Conservation (phyloP, 345 rosid species). For the Aquilaria sinensis region DNA sequence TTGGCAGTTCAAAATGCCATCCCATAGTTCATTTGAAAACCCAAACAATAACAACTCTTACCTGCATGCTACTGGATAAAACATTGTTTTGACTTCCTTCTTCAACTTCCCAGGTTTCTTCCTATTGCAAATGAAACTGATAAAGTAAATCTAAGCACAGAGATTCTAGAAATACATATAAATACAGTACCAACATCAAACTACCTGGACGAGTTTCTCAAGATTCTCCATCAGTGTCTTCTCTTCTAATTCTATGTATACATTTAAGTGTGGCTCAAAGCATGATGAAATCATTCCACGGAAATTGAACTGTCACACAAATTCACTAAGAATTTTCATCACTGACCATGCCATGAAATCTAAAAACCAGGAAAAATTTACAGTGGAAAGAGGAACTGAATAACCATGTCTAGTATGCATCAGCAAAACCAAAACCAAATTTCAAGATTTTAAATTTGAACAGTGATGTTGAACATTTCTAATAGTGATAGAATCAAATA, state of each 20-base stretch:
- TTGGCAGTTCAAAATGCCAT: background rate
- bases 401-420: too few relatives aligned
- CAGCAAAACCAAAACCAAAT: too few relatives aligned
- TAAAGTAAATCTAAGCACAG: constrained; percentile 19
- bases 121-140: constrained; percentile 35
- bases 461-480: too few relatives aligned
- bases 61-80: constrained; percentile 94
- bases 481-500: too few relatives aligned
- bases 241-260: constrained; percentile 91
- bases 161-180: background rate
- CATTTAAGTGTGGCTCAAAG: constrained; percentile 89
- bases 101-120: constrained; percentile 98
- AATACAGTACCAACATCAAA: constrained; percentile 9
- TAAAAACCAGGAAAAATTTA: background rate
- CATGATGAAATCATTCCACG: constrained; percentile 95
- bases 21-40: background rate
- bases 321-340: background rate
- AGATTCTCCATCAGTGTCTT: constrained; percentile 94
- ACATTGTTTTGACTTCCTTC: constrained; percentile 95
- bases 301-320: constrained; percentile 79
- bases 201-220: constrained; percentile 95
- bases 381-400: too few relatives aligned
- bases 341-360: constrained; percentile 9
- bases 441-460: too few relatives aligned
- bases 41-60: constrained; percentile 18